phyloP scores from a whole-genome alignment of 1,284 basidiomycete genomes.

The Trametes polyzona region DNA sequence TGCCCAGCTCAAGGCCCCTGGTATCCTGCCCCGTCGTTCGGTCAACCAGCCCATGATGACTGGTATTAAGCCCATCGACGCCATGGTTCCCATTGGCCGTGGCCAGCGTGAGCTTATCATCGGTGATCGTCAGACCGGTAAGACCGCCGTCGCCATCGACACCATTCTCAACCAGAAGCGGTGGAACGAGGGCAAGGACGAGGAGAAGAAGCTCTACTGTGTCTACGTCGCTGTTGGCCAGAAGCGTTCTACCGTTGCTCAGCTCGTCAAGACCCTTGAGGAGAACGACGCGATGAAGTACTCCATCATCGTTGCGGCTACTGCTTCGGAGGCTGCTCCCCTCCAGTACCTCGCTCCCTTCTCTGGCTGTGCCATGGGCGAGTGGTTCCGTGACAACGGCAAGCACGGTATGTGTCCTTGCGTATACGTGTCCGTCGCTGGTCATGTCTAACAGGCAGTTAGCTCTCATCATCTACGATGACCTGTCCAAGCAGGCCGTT shows the following conservation, averaged over 20 bases:
- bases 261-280: slow-evolving; percentile 99
- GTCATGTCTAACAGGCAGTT: background rate
- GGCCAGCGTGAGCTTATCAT: slow-evolving; percentile 99
- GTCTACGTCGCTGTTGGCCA: slow-evolving; percentile 99
- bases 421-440: slow-evolving; percentile 5
- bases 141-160: slow-evolving; percentile 98
- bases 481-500: slow-evolving; percentile 99
- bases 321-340: slow-evolving; percentile 98
- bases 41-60: slow-evolving; percentile 99
- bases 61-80: slow-evolving; percentile 99
- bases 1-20: slow-evolving; percentile 97
- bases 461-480: slow-evolving; percentile 99
- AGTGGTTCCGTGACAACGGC: slow-evolving; percentile 99
- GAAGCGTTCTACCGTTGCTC: slow-evolving; percentile 99
- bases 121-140: slow-evolving; percentile 99
- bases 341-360: slow-evolving; percentile 99
- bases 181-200: slow-evolving; percentile 98
- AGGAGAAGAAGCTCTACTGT: slow-evolving; percentile 98
- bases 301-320: slow-evolving; percentile 98
- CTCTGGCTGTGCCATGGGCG: slow-evolving; percentile 99
- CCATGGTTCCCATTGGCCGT: slow-evolving; percentile 99
- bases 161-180: slow-evolving; percentile 99
- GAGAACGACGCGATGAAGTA: slow-evolving; percentile 99
- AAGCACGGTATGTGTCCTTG: slow-evolving; percentile 71
- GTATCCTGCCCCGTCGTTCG: slow-evolving; percentile 98